phyloP scores from a whole-genome alignment of 2,329 filamentous ascomycete species.

The Emergomyces pasteurianus region DNA sequence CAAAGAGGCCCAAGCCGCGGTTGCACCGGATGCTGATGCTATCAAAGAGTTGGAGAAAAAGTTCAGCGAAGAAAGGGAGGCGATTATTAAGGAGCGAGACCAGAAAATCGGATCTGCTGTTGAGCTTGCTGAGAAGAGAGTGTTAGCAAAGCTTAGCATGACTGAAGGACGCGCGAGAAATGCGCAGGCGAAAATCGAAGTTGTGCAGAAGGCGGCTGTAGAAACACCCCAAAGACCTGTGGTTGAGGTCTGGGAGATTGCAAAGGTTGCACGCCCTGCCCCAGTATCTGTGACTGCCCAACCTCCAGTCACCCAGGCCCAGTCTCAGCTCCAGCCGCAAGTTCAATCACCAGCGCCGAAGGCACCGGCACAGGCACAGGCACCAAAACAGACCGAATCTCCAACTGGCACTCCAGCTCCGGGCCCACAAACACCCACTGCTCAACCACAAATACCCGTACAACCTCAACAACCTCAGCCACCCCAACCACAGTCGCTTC shows the following conservation, averaged over 20 bases:
- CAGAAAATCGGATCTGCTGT: slow-evolving; percentile 48
- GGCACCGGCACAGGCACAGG: too few relatives aligned
- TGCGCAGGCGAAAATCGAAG: slow-evolving; percentile 58
- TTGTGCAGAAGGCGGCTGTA: slow-evolving; percentile 69
- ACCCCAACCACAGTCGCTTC: neutral
- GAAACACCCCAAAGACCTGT: slow-evolving; percentile 79
- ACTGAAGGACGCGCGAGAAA: slow-evolving; percentile 55
- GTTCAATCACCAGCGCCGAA: slow-evolving; percentile 7
- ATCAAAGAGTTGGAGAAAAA: slow-evolving; percentile 28
- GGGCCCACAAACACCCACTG: slow-evolving; percentile 7
- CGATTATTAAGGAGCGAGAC: slow-evolving; percentile 38
- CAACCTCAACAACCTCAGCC: neutral
- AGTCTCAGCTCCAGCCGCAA: slow-evolving; percentile 5
- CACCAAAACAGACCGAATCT: slow-evolving; percentile 10
- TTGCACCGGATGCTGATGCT: slow-evolving; percentile 22
- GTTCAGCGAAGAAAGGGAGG: slow-evolving; percentile 29
- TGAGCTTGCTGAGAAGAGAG: slow-evolving; percentile 63
- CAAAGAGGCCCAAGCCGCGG: slow-evolving; percentile 11
- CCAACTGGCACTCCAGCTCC: slow-evolving; percentile 9
- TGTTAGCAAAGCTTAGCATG: slow-evolving; percentile 65
- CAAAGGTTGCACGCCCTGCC: slow-evolving; percentile 44
- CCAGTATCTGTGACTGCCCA: slow-evolving; percentile 7
- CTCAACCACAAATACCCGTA: neutral
- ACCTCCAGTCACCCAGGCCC: slow-evolving; percentile 9
- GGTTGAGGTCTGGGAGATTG: slow-evolving; percentile 73